phyloP scores from a whole-genome alignment of 768 basidiomycete species.

The Pulveroboletus sp. region DNA sequence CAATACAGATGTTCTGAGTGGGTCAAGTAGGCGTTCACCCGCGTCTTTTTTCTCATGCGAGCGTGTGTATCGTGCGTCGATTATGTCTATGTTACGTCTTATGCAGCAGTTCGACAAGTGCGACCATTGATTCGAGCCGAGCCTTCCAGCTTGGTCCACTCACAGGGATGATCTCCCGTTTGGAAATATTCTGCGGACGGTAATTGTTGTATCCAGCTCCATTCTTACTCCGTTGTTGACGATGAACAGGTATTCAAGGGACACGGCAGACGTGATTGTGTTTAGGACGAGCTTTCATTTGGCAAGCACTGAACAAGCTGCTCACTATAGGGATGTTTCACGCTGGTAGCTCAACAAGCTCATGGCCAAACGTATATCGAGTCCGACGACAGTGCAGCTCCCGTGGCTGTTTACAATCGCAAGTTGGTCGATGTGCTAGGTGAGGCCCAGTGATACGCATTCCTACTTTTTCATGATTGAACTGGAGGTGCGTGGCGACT shows the following conservation, averaged over 20 bases:
- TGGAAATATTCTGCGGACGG: not conserved
- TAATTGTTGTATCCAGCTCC: not conserved
- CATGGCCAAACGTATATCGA: not conserved
- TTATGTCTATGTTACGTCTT: slow-evolving; percentile 36
- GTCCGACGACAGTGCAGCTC: not conserved
- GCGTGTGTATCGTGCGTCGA: slow-evolving; percentile 38
- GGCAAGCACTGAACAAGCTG: not conserved
- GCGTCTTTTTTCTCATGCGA: not conserved
- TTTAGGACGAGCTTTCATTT: slow-evolving; percentile 1
- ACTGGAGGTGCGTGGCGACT: not conserved
- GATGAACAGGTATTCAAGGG: too few relatives aligned
- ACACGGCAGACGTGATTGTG: too few relatives aligned
- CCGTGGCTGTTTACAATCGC: too few relatives aligned
- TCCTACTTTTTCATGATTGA: not conserved
- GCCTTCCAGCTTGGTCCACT: slow-evolving; percentile 1
- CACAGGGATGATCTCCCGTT: not conserved
- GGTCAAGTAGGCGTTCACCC: not conserved
- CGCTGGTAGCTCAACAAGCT: not conserved
- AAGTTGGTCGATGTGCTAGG: not conserved
- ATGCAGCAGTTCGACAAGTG: not conserved
- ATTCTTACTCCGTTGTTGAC: not conserved
- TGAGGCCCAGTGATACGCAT: too few relatives aligned
- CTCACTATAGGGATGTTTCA: not conserved
- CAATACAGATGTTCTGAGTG: not conserved
- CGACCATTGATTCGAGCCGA: not conserved